Conservation (phyloP, 2,329 filamentous ascomycete genomes). For the Talaromyces marneffei region DNA sequence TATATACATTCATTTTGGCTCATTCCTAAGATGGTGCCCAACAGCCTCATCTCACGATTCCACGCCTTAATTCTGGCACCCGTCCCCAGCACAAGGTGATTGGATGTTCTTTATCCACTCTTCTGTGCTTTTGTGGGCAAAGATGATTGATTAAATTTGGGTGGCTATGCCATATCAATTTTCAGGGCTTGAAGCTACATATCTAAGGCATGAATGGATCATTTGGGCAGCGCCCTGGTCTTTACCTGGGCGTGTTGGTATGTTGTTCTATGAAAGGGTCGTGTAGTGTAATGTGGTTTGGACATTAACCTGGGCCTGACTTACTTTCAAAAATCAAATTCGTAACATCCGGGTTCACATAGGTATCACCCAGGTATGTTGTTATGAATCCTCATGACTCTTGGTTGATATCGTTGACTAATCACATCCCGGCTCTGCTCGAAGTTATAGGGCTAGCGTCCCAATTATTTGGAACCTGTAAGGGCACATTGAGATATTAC, state of each 20-base stretch:
- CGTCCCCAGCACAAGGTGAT: neutral
- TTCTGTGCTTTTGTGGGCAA: neutral
- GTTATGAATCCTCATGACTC: neutral
- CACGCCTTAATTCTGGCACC: neutral
- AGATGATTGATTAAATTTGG: neutral
- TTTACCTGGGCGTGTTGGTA: neutral
- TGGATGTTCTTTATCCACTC: neutral
- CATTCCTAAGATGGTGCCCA: constrained; percentile 1
- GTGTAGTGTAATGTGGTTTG: neutral
- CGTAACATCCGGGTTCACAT: neutral
- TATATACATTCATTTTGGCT: neutral
- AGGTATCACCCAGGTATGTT: neutral
- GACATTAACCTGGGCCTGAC: neutral
- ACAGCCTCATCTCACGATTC: constrained; percentile 3
- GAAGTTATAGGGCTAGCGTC: neutral
- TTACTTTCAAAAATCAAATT: neutral
- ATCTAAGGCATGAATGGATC: neutral
- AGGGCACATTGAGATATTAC: neutral
- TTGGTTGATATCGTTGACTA: neutral
- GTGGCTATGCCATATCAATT: neutral
- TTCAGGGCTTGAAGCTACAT: neutral
- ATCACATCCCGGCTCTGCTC: neutral
- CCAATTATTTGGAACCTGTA: neutral
- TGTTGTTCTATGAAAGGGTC: neutral
- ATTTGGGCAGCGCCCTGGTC: neutral